Conservation (phyloP, 2,329 filamentous ascomycete species). For the Aureobasidium sp. region DNA sequence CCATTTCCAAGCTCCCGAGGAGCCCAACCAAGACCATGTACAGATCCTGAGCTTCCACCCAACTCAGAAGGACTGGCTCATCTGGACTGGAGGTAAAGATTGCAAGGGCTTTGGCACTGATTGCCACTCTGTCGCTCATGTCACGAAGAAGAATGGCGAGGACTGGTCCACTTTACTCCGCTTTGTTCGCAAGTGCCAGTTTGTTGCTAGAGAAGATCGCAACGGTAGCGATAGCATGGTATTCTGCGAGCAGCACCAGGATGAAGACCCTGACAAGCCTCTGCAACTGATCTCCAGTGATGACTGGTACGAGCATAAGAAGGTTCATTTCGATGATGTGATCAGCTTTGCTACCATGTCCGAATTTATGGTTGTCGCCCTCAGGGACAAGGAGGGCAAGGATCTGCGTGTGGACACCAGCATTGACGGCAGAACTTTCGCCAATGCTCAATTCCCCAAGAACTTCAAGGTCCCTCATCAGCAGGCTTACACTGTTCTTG, state of each 20-base stretch:
- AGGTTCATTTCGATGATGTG: conserved; percentile 59
- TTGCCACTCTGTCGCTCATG: conserved; percentile 67
- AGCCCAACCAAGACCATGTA: conserved; percentile 40
- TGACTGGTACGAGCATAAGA: conserved; percentile 65
- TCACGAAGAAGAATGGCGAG: conserved; percentile 68
- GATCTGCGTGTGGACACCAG: conserved; percentile 72
- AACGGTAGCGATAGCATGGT: conserved; percentile 53
- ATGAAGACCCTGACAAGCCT: conserved; percentile 52
- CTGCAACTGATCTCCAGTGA: conserved; percentile 67
- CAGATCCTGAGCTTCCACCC: conserved; percentile 73
- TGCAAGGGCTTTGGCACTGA: conserved; percentile 49
- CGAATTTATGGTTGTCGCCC: conserved; percentile 89
- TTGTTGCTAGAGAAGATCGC: conserved; percentile 59
- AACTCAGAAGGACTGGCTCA: conserved; percentile 76
- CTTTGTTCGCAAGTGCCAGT: conserved; percentile 76
- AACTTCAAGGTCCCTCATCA: conserved; percentile 74
- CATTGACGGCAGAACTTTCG: conserved; percentile 75
- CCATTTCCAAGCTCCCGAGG: conserved; percentile 61
- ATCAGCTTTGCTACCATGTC: conserved; percentile 89
- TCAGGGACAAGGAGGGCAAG: conserved; percentile 54
- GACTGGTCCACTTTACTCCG: conserved; percentile 68
- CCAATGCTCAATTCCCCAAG: conserved; percentile 73
- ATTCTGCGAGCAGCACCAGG: conserved; percentile 55
- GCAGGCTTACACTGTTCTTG: conserved; percentile 82
- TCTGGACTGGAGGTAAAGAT: conserved; percentile 70